A percentile compares a stretch with the other conserved stretches of the same genome.
phyloP scores from a whole-genome alignment of 495 filamentous ascomycete species.

The Cercophora sp. region DNA sequence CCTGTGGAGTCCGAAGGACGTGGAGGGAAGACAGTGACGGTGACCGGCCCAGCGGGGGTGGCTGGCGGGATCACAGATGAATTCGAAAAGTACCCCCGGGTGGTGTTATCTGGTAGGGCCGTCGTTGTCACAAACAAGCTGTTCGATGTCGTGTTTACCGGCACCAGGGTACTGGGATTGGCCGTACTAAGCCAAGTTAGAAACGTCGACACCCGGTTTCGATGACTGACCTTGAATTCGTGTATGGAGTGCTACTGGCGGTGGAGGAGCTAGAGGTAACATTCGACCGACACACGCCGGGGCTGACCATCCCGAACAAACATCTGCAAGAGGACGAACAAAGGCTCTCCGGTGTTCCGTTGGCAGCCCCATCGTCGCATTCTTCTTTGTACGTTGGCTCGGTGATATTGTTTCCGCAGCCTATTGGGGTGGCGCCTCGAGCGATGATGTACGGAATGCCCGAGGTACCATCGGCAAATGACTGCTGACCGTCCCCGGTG shows the following conservation, averaged over 20 bases:
- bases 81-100: slow-evolving; percentile 3
- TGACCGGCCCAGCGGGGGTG: slow-evolving; percentile 9
- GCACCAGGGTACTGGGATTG: slow-evolving; percentile 1
- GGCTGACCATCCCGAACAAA: slow-evolving; percentile 20
- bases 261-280: slow-evolving; percentile 18
- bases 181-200: slow-evolving; percentile 5
- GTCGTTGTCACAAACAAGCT: slow-evolving; percentile 5
- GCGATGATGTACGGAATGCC: slow-evolving; percentile 50
- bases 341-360: slow-evolving; percentile 32
- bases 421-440: slow-evolving; percentile 44
- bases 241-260: slow-evolving; percentile 4
- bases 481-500: slow-evolving; percentile 33
- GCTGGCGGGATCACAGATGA: neutral
- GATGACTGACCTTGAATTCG: slow-evolving; percentile 20
- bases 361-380: slow-evolving; percentile 42
- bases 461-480: slow-evolving; percentile 37
- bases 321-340: slow-evolving; percentile 44
- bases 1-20: neutral
- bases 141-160: slow-evolving; percentile 13
- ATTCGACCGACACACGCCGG: slow-evolving; percentile 24
- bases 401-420: slow-evolving; percentile 46
- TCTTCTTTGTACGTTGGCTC: slow-evolving; percentile 38
- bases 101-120: slow-evolving; percentile 9
- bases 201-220: neutral
- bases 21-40: slow-evolving; percentile 16